Conservation (phyloP, 306 rosid genomes). For the Sechiopsis laciniata region DNA sequence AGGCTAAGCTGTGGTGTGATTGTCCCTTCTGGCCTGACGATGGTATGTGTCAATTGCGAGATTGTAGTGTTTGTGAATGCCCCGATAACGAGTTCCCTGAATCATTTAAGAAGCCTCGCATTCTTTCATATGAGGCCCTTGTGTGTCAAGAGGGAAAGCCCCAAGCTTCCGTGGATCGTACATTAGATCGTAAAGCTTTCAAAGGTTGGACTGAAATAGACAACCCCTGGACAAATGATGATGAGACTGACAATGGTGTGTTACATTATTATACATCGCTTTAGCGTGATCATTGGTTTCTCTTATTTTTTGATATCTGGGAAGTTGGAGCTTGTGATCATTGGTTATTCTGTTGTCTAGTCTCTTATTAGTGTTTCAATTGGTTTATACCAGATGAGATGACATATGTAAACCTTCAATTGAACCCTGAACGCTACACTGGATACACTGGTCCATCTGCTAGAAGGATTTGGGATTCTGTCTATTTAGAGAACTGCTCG, state of each 20-base stretch:
- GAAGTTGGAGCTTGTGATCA: too few species aligned
- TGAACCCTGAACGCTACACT: conserved; percentile 91
- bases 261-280: neutral
- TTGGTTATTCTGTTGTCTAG: conserved; percentile 3
- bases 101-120: conserved; percentile 58
- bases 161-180: conserved; percentile 89
- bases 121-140: conserved; percentile 58
- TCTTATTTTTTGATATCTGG: too few species aligned
- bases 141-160: conserved; percentile 98
- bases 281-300: neutral
- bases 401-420: conserved; percentile 91
- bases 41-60: conserved; percentile 96
- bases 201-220: conserved; percentile 83
- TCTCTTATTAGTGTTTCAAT: neutral
- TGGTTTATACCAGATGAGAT: conserved; percentile 45
- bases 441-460: conserved; percentile 94
- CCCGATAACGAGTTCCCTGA: conserved; percentile 86
- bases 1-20: conserved; percentile 93
- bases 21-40: conserved; percentile 99
- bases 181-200: conserved; percentile 71
- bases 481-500: conserved; percentile 93
- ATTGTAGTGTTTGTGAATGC: conserved; percentile 97
- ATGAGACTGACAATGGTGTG: conserved; percentile 85
- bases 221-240: conserved; percentile 92
- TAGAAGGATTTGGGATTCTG: conserved; percentile 89